Base-by-base conservation (phyloP, 106 monocot genomes). In the Agapanthus africanus region DNA sequence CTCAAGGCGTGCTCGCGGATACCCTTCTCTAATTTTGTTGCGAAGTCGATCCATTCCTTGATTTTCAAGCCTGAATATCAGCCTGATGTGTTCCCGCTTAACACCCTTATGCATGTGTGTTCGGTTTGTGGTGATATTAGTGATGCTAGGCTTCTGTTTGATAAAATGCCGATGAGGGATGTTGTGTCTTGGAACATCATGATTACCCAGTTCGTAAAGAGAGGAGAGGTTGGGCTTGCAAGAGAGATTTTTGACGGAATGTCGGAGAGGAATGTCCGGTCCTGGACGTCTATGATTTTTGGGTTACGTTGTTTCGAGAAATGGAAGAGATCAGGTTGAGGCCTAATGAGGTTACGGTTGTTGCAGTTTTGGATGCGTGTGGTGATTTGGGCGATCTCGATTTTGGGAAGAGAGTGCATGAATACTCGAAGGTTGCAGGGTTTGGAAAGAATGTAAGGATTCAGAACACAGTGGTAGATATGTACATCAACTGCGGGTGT, bases 401-500 rank as follows among this genome's bases (percentile, higher is more conserved):
- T 27, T 68, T 90, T 33, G 90, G 90, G 1, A 71, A 22, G 60
- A 63, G 78, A 28, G 54, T 90, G 9, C 83, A 86, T 34, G 76
- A 74, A 31, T 79, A 81, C 33, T 35, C 54, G 11, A 31, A 56
- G 3, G 25, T n/a, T 10, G 69, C 73, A 16, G 73, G 81, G 10
- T 86, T 79, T 31, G 47, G 27, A 40, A 80, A 37, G 32, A 86
- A 90, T 40, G 72, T 83, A 9, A 68, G 83, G 40, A 60, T 90
- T 5, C 76, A 78, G 66, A 90, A 86, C 59, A 83, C 86, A 8
- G 64, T 85, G 6, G 77, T 90, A 5, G 83, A 90, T 37, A 83
- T 90, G 90, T 90, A 90, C 71, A 81, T 83, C 44, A 90, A 90
- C 41, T 90, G 86, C 27, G 90, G 90, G 10, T 80, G 83, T 18